Percentiles rank a stretch among this genome's conserved stretches.
Evolutionary conservation across 2,329 filamentous ascomycete genomes (phyloP).

Genomic region (Thielaviopsis populi): DNA sequence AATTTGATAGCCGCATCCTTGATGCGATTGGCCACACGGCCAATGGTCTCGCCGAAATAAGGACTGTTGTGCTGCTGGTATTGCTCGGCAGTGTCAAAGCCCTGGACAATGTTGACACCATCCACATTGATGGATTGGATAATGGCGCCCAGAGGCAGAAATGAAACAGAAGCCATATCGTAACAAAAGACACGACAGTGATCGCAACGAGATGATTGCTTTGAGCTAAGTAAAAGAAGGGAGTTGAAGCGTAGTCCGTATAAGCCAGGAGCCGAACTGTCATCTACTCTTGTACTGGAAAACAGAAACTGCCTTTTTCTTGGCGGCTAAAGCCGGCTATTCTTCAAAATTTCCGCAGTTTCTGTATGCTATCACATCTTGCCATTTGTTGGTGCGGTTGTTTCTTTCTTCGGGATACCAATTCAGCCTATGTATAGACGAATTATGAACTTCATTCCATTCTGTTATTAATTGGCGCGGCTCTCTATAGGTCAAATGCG

Average conservation of each 20-base stretch:
- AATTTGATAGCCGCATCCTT: conserved; percentile 52
- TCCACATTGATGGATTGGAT: conserved; percentile 68
- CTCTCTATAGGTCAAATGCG: too few species aligned
- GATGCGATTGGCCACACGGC: conserved; percentile 70
- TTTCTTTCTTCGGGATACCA: background rate
- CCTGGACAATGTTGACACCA: conserved; percentile 74
- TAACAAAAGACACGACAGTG: background rate
- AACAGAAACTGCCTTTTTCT: too few species aligned
- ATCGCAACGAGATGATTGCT: too few species aligned
- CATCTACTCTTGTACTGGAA: too few species aligned
- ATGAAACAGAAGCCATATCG: conserved; percentile 35
- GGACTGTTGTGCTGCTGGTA: conserved; percentile 63
- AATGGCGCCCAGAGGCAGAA: conserved; percentile 63
- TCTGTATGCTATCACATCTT: background rate
- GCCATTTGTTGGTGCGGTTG: background rate
- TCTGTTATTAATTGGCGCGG: background rate
- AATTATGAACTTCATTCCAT: too few species aligned
- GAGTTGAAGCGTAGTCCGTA: too few species aligned
- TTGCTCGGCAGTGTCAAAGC: conserved; percentile 59
- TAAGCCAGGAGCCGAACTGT: too few species aligned
- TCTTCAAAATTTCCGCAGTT: too few species aligned
- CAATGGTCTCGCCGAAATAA: conserved; percentile 89
- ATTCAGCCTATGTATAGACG: background rate
- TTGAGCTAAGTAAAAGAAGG: too few species aligned
- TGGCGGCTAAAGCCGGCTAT: too few species aligned